These are phyloP conservation scores for Lentinula detonsa DNA, from an alignment of 768 basidiomycete genomes.

Conservation along the genomic window DNA sequence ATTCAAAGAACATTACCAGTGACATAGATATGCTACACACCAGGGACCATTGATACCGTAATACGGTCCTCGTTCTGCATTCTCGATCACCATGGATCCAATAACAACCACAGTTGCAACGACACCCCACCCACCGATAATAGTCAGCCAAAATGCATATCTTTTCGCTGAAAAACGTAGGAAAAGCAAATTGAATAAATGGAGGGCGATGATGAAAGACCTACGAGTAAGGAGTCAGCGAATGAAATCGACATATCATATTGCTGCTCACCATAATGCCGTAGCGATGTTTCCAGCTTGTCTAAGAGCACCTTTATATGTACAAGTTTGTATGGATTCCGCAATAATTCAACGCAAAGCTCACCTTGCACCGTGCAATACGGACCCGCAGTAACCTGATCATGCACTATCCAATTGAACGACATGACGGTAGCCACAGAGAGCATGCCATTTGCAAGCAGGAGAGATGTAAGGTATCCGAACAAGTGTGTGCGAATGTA, in stretches of 20 bases:
- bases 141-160: conserved; percentile 15
- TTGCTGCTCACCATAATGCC: conserved; percentile 27
- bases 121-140: conserved; percentile 23
- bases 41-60: conserved; percentile 33
- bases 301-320: conserved; percentile 24
- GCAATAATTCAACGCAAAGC: not conserved
- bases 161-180: conserved; percentile 19
- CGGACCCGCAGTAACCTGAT: conserved; percentile 4
- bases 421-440: conserved; percentile 12
- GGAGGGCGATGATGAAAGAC: conserved; percentile 11
- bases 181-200: conserved; percentile 27
- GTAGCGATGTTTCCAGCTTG: conserved; percentile 34
- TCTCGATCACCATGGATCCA: conserved; percentile 29
- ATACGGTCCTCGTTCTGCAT: conserved; percentile 24
- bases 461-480: conserved; percentile 14
- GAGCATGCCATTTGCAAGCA: conserved; percentile 16
- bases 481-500: conserved; percentile 14
- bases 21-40: conserved; percentile 11
- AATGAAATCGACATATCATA: not conserved
- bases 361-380: conserved; percentile 14
- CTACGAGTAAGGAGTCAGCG: not conserved
- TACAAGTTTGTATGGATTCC: not conserved
- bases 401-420: conserved; percentile 12
- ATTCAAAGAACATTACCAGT: not conserved
- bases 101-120: conserved; percentile 24